A percentile compares a stretch with the other conserved stretches of the same genome.
These are phyloP conservation scores for Trichoderma sp. DNA, from an alignment of 2,329 filamentous ascomycete species.

Conservation along the genomic window DNA sequence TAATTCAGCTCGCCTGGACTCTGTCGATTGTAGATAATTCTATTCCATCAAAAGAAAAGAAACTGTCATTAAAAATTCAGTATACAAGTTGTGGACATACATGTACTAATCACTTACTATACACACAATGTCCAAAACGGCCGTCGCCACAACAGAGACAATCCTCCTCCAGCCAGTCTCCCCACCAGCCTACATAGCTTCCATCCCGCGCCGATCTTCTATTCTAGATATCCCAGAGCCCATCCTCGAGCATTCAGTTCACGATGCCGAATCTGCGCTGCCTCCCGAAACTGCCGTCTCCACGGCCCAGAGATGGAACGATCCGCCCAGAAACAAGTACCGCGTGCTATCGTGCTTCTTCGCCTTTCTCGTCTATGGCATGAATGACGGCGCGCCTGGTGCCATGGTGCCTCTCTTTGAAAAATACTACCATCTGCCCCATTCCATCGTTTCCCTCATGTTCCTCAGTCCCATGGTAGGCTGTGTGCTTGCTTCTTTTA, in stretches of 20 bases:
- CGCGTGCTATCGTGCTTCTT: slow-evolving; percentile 14
- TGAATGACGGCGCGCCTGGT: slow-evolving; percentile 12
- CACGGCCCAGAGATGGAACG: slow-evolving; percentile 15
- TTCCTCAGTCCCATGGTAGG: slow-evolving; percentile 43
- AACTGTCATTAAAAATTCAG: neutral
- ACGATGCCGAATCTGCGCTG: slow-evolving; percentile 15
- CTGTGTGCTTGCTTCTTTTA: slow-evolving; percentile 41
- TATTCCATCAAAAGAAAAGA: neutral
- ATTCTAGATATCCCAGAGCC: neutral
- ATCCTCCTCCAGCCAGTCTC: slow-evolving; percentile 10
- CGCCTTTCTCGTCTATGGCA: slow-evolving; percentile 16
- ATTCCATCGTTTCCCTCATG: slow-evolving; percentile 42
- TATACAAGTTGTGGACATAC: neutral
- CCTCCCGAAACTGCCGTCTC: slow-evolving; percentile 4
- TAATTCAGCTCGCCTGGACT: neutral
- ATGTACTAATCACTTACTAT: neutral
- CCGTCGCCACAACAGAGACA: neutral
- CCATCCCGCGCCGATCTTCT: slow-evolving; percentile 2
- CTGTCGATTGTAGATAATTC: neutral
- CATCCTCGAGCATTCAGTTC: neutral
- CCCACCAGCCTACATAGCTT: slow-evolving; percentile 1
- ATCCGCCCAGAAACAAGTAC: slow-evolving; percentile 16
- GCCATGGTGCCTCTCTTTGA: slow-evolving; percentile 24
- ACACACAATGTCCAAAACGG: neutral
- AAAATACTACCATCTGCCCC: slow-evolving; percentile 39